Conservation (phyloP, 148 eudicot genomes). For the Fagopyrum esculentum region DNA sequence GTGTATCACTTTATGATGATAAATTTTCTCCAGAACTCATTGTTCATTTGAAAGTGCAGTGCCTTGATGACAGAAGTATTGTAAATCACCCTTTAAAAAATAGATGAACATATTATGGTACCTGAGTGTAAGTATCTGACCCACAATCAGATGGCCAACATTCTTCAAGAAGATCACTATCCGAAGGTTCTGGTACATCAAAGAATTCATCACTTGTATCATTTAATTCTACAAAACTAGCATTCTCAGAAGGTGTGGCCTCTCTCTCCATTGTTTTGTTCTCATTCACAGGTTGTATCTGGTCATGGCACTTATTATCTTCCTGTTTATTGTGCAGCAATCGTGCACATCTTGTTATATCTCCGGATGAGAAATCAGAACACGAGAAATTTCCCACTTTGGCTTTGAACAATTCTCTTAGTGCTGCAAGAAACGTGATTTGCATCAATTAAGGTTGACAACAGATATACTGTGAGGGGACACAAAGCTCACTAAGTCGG, state of each 20-base stretch:
- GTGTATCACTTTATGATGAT: neutral
- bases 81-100: neutral
- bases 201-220: slow-evolving; percentile 63
- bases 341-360: slow-evolving; percentile 19
- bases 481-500: neutral
- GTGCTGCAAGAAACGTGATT: slow-evolving; percentile 32
- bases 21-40: neutral
- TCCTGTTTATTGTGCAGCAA: slow-evolving; percentile 13
- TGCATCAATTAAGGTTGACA: neutral
- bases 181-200: slow-evolving; percentile 59
- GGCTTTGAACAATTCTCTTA: slow-evolving; percentile 54
- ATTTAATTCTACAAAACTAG: slow-evolving; percentile 41
- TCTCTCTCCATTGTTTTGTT: slow-evolving; percentile 31
- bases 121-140: slow-evolving; percentile 42
- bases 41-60: neutral
- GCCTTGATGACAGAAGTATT: neutral
- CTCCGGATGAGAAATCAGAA: slow-evolving; percentile 39
- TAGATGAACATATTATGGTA: neutral
- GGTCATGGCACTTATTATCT: slow-evolving; percentile 28
- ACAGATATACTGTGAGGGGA: neutral
- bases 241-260: slow-evolving; percentile 34
- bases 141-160: slow-evolving; percentile 46
- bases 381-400: slow-evolving; percentile 32
- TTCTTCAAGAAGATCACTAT: slow-evolving; percentile 44
- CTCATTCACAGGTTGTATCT: slow-evolving; percentile 21